Evolutionary conservation across 2,329 filamentous ascomycete species (phyloP), one percentile per base, ranked within the genome.

Genomic region (Cercospora sesami): DNA sequence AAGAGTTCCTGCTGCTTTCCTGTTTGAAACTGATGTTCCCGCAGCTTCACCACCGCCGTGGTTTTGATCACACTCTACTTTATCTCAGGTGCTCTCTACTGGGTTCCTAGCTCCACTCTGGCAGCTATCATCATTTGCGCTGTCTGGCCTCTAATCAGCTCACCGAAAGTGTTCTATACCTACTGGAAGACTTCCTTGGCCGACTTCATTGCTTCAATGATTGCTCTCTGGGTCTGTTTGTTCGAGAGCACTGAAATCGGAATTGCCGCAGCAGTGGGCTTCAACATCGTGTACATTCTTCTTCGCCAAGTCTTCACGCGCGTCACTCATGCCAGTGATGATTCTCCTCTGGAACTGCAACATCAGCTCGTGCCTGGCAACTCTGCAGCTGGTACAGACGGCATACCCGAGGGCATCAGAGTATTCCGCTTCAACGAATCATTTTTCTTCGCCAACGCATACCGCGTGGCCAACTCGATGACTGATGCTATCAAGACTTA

Each of bases 71-170:
- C 90, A 28, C 90, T 87, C 73, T 83, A 87, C 67, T 83, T 90
- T 42, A 68, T 66, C n/a, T 85, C 85, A 0, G 85, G 84, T 0
- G 85, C 86, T 0, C 81, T 91, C 0, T 89, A 87, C 78, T 91
- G 87, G 86, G 87, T 90, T n/a, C 88, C 89, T 0, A 89, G 89
- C 72, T 83, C 88, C 0, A 63, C 45, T 8, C 61, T 63, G 0
- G 61, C 88, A 0, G 88, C 87, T 2, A 89, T 90, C 68, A 89
- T 90, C 70, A 89, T 90, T 71, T 87, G 86, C 68, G 88, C 88
- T 5, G 87, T 90, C 0, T 86, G 86, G 78, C 86, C 87, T 45
- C 81, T 90, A 6, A 86, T 90, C 55, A 85, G 86, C 0, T 83
- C 86, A 0, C 84, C 87, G 0, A 83, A 81, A 2, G 82, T 85